These are phyloP conservation scores for Fusarium zealandicum DNA, from an alignment of 2,329 filamentous ascomycete species.

Conservation along the genomic window DNA sequence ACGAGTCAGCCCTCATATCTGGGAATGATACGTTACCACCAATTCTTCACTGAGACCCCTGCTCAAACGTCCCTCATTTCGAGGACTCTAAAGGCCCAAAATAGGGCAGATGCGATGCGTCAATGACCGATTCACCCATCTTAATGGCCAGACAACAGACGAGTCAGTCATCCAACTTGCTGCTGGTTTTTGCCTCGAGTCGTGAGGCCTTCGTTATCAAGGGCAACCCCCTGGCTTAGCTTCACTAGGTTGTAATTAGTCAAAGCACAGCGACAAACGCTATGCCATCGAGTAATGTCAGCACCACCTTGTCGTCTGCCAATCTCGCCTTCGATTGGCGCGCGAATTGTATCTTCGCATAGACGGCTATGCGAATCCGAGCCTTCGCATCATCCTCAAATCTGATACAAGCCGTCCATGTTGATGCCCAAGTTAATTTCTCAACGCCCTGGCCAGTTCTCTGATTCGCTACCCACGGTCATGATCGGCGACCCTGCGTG, in stretches of 20 bases:
- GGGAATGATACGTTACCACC: slow-evolving; percentile 30
- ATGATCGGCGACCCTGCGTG: slow-evolving; percentile 16
- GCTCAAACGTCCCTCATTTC: background rate
- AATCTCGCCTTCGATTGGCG: slow-evolving; percentile 16
- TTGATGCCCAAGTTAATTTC: slow-evolving; percentile 20
- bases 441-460: background rate
- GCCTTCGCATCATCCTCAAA: background rate
- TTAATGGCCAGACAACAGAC: background rate
- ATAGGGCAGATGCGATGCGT: slow-evolving; percentile 10
- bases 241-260: background rate
- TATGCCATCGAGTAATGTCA: background rate
- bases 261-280: background rate
- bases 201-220: no score
- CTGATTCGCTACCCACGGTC: background rate
- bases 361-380: background rate
- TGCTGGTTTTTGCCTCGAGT: no score
- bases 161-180: background rate
- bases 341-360: slow-evolving; percentile 16
- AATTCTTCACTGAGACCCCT: slow-evolving; percentile 22
- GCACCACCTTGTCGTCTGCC: no score
- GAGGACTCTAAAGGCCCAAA: slow-evolving; percentile 5
- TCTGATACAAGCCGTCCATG: slow-evolving; percentile 15
- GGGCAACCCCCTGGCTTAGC: no score
- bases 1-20: slow-evolving; percentile 27
- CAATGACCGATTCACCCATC: slow-evolving; percentile 7